Conservation (phyloP, 208 protist genomes). For the Wallacemonas sp. region DNA sequence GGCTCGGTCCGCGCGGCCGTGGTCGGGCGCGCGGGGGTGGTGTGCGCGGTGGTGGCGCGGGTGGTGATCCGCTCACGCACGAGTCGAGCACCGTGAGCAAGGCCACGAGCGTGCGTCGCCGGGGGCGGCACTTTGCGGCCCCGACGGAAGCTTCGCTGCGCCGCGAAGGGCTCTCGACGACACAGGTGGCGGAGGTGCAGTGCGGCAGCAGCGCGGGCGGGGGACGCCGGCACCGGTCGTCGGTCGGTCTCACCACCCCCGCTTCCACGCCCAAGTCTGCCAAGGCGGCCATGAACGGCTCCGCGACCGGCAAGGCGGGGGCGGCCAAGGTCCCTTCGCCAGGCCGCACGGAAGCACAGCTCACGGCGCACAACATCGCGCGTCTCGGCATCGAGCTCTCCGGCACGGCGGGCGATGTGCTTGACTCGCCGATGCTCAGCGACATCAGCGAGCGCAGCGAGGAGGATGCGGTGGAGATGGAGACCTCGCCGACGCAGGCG, state of each 20-base stretch:
- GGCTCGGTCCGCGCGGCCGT: background rate
- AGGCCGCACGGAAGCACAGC: background rate
- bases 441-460: background rate
- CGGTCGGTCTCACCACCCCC: background rate
- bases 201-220: background rate
- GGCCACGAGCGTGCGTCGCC: background rate
- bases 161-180: slow-evolving; percentile 9
- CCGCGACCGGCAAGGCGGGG: background rate
- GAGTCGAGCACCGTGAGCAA: background rate
- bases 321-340: too few relatives aligned
- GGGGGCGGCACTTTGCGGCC: slow-evolving; percentile 3
- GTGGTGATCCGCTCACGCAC: background rate
- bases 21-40: background rate
- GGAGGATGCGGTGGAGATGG: slow-evolving; percentile 7
- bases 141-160: slow-evolving; percentile 7
- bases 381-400: background rate
- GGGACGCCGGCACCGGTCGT: background rate
- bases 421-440: slow-evolving; percentile 8
- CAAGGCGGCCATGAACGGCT: background rate
- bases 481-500: background rate
- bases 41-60: slow-evolving; percentile 4
- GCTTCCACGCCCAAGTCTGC: background rate
- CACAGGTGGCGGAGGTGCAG: background rate
- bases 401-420: background rate
- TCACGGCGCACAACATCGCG: background rate